Evolutionary conservation across 495 filamentous ascomycete genomes (phyloP), one percentile per base, ranked within the genome.

Genomic region (Aspergillus nidulans): DNA sequence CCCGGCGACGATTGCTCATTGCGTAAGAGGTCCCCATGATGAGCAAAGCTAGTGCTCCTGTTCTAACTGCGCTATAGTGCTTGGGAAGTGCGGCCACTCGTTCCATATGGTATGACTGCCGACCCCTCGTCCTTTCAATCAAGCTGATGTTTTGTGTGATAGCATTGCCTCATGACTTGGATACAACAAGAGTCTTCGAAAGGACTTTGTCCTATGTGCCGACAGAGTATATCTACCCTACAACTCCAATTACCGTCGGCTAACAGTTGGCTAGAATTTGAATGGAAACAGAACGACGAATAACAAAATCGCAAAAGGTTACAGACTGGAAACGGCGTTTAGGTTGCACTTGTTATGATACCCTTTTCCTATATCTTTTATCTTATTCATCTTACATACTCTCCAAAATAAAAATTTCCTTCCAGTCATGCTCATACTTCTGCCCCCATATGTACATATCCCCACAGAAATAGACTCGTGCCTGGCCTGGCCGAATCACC

Each of bases 81-180:
- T 90, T 43, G 95, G 95, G 18, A 94, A 90, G 72, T 99, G 95
- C 67, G 91, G 90, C 10, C 95, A 99, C 66, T 94, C 90, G 43
- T 97, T 97, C 65, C 94, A 97, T 72, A 92, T 95, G 92, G 91
- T 96, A 68, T 54, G 69, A 63, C 57, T 58, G 58, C 44, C 44
- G 32, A 62, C 36, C 50, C 52, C 16, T 42, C 15, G 32, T 44
- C 63, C 71, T 25, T 71, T 42, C 4, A 16, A 24, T 36, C 15
- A 34, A 48, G 39, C 53, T 43, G 34, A 62, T 49, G n/a, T 42
- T 25, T 24, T 28, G 43, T 20, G 36, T 16, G 26, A 55, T 61
- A 96, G 92, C 94, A 99, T 70, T 99, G 94, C 64, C 89, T 97
- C 52, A 80, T 88, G 67, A 90, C 91, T 42, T 99, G 94, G 94